A percentile compares a stretch with the other conserved stretches of the same genome.
These are phyloP conservation scores for Starmerella riodocensis DNA, from an alignment of 805 yeast genomes.

Conservation along the genomic window DNA sequence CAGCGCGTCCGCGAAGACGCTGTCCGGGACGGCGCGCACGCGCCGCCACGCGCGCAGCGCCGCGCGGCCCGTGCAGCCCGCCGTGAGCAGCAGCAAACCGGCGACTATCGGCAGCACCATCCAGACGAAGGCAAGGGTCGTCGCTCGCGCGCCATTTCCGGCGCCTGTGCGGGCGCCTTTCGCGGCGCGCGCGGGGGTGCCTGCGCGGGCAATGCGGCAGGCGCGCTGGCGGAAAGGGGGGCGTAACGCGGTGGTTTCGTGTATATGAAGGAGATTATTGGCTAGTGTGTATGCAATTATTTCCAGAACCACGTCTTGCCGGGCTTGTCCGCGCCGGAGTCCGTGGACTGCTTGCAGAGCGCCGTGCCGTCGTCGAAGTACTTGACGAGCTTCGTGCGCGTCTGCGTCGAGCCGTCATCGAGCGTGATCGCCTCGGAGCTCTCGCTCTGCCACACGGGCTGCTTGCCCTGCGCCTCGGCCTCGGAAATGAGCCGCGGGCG, in stretches of 20 bases:
- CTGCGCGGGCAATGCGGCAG: not conserved
- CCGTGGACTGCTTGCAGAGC: constrained; percentile 10
- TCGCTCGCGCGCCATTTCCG: not conserved
- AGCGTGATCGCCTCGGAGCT: constrained; percentile 21
- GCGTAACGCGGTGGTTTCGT: not conserved
- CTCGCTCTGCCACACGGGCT: constrained; percentile 20
- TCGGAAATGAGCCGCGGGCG: constrained; percentile 18
- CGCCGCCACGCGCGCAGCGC: constrained; percentile 26
- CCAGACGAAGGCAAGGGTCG: not conserved
- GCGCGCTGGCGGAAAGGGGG: not conserved
- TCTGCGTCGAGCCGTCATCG: constrained; percentile 25
- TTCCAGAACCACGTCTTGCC: constrained; percentile 26
- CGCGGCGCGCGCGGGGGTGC: no score
- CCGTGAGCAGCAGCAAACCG: constrained; percentile 23
- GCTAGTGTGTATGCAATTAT: not conserved
- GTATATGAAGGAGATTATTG: not conserved
- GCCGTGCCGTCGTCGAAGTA: constrained; percentile 26
- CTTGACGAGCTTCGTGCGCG: constrained; percentile 24
- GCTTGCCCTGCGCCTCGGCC: constrained; percentile 24
- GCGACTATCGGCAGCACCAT: constrained; percentile 24
- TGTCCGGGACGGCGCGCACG: constrained; percentile 23
- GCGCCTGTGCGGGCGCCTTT: no score
- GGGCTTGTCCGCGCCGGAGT: constrained; percentile 2
- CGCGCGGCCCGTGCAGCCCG: constrained; percentile 26
- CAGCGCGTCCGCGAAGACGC: constrained; percentile 22